Evolutionary conservation across 208 protist genomes (phyloP).

Genomic region (Wallacemonas sp.): DNA sequence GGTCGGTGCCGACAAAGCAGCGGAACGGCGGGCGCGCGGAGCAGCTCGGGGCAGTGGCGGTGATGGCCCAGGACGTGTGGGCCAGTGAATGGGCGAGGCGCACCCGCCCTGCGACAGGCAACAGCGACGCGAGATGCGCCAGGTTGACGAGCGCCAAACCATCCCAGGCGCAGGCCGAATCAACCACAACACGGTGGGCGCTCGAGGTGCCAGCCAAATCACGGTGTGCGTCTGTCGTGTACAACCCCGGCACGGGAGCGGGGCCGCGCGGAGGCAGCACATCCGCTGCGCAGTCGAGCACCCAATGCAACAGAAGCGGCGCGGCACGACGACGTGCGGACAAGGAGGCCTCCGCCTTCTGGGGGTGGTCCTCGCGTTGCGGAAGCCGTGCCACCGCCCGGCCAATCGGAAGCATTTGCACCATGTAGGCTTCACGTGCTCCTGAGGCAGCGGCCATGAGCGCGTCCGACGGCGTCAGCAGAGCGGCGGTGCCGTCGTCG

Average conservation of each 20-base stretch:
- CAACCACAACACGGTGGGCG: too few species aligned
- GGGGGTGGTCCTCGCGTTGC: background rate
- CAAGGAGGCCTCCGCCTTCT: background rate
- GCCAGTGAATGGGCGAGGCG: background rate
- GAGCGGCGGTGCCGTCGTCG: too few species aligned
- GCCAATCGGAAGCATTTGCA: background rate
- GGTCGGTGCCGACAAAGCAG: conserved; percentile 8
- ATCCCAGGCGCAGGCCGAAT: background rate
- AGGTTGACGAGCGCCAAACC: background rate
- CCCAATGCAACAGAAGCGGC: conserved; percentile 1
- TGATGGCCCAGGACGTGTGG: background rate
- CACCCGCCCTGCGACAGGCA: background rate
- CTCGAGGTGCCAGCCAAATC: too few species aligned
- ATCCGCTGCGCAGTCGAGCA: background rate
- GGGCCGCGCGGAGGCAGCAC: background rate
- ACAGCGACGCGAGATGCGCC: background rate
- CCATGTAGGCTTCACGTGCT: too few species aligned
- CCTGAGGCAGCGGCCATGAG: too few species aligned
- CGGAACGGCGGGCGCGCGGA: conserved; percentile 1
- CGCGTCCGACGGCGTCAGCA: too few species aligned
- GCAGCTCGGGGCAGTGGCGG: background rate
- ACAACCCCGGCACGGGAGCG: background rate
- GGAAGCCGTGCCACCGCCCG: background rate
- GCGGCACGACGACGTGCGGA: background rate
- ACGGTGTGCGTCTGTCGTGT: background rate